Base-by-base conservation (phyloP, 169 alveolate species). In the Eimeria brunetti region DNA sequence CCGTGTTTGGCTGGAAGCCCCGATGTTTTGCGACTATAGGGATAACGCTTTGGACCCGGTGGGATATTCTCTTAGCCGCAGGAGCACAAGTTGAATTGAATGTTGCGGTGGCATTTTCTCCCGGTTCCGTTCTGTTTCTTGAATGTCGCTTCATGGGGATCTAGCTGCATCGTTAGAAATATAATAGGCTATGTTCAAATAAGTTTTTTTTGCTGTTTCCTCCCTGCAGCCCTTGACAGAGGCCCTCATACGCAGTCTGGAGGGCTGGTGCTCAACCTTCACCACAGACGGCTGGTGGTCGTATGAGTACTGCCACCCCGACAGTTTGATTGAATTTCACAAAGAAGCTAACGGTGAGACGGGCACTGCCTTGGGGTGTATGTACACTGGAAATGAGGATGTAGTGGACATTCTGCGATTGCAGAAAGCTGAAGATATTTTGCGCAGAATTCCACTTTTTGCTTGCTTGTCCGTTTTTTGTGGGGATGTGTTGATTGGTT, bases 191-290 rank as follows among this genome's bases (percentile, higher is more conserved):
- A n/a, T n/a, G n/a, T 62, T 27, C 3, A 12, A 24, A 27, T 27
- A 16, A 33, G 16, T 27, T 16, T 24, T 5, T 62, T 33, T 62
- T 62, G 33, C 73, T 62, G 33, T 6, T 62, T 62, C n/a, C n/a
- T n/a, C n/a, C 67, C 20, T 38, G 75, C 92, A 92, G 96, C 86
- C 93, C 51, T 58, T 80, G 33, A 76, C 62, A 30, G 96, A 92
- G 69, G 22, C 92, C 62, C 88, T 92, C 30, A 89, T 92, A 2
- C 92, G 96, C 41, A 73, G 88, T 18, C 71, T 92, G 27, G 96
- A 92, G 76, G 96, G 96, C 53, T 83, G 92, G 96, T 92, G 96
- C 88, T 62, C 93, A 44, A 92, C 89, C 69, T 90, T 90, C 89
- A 64, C 78, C 62, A 92, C 96, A 16, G 51, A 67, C 56, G 96